These are phyloP conservation scores for Microbotryum intermedium DNA, from an alignment of 1,284 basidiomycete genomes.

Conservation along the genomic window DNA sequence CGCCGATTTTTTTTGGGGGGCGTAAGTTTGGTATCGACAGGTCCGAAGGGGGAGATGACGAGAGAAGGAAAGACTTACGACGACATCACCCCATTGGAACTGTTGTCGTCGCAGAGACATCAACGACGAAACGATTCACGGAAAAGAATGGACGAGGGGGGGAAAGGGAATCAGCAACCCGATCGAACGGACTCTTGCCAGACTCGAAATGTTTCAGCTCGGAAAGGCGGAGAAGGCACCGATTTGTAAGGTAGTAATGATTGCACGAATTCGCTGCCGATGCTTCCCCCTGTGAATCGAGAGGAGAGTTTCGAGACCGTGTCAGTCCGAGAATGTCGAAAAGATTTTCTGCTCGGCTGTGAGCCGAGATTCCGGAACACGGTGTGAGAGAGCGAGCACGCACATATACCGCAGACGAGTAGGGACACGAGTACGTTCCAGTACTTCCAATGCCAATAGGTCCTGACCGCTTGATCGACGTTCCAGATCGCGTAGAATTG, in stretches of 20 bases:
- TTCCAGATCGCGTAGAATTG: conserved; percentile 82
- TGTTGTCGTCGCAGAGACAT: too few relatives aligned
- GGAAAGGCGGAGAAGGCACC: conserved; percentile 47
- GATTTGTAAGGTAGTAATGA: conserved; percentile 70
- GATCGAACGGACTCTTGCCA: too few relatives aligned
- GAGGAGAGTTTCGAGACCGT: neutral
- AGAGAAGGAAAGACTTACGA: too few relatives aligned
- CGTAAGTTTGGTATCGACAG: too few relatives aligned
- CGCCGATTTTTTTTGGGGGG: too few relatives aligned
- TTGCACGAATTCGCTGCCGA: conserved; percentile 79
- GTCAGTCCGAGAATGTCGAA: neutral
- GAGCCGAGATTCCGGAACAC: neutral
- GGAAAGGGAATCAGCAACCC: too few relatives aligned
- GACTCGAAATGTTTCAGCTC: too few relatives aligned
- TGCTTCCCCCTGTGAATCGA: conserved; percentile 49
- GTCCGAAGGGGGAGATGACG: too few relatives aligned
- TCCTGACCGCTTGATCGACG: conserved; percentile 61
- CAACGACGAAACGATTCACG: too few relatives aligned
- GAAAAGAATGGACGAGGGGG: too few relatives aligned
- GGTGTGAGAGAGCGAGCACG: neutral
- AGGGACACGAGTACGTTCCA: conserved; percentile 58
- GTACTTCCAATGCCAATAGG: conserved; percentile 77
- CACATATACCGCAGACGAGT: conserved; percentile 60
- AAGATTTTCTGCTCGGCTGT: too few relatives aligned
- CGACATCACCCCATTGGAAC: too few relatives aligned